phyloP scores from a whole-genome alignment of 108 stramenopile species.

The Asterionellopsis glacialis region DNA sequence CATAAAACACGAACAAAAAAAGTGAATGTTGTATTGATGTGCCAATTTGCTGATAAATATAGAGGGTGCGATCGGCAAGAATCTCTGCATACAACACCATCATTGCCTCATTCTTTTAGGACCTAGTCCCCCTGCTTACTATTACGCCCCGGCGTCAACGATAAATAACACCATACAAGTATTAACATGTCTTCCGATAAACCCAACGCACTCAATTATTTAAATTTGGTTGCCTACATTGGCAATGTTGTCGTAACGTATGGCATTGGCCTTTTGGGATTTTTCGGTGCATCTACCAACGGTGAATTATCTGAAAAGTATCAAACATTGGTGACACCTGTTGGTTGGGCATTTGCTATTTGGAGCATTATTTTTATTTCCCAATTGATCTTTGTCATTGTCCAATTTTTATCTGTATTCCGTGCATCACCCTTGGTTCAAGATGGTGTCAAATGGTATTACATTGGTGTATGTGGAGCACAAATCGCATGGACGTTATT shows the following conservation, averaged over 20 bases:
- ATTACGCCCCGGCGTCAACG: neutral
- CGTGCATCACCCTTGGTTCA: constrained; percentile 30
- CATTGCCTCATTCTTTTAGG: neutral
- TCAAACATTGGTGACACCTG: constrained; percentile 81
- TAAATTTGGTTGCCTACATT: constrained; percentile 64
- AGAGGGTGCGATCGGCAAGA: too few relatives aligned
- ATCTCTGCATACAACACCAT: too few relatives aligned
- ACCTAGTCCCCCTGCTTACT: neutral
- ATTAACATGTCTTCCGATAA: neutral
- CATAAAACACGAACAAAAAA: too few relatives aligned
- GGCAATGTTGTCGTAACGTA: constrained; percentile 56
- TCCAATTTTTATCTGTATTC: constrained; percentile 33
- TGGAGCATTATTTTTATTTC: constrained; percentile 77
- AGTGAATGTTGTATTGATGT: too few relatives aligned
- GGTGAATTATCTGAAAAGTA: constrained; percentile 60
- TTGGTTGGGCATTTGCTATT: constrained; percentile 65
- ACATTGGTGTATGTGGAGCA: constrained; percentile 36
- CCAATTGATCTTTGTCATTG: constrained; percentile 58
- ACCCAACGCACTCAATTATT: constrained; percentile 20
- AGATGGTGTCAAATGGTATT: constrained; percentile 53
- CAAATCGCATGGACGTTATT: constrained; percentile 69
- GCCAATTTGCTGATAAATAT: too few relatives aligned
- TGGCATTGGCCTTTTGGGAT: constrained; percentile 41
- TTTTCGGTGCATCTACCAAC: constrained; percentile 39
- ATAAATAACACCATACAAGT: neutral